phyloP scores from a whole-genome alignment of 495 filamentous ascomycete species.

The Coniosporium apollinis region DNA sequence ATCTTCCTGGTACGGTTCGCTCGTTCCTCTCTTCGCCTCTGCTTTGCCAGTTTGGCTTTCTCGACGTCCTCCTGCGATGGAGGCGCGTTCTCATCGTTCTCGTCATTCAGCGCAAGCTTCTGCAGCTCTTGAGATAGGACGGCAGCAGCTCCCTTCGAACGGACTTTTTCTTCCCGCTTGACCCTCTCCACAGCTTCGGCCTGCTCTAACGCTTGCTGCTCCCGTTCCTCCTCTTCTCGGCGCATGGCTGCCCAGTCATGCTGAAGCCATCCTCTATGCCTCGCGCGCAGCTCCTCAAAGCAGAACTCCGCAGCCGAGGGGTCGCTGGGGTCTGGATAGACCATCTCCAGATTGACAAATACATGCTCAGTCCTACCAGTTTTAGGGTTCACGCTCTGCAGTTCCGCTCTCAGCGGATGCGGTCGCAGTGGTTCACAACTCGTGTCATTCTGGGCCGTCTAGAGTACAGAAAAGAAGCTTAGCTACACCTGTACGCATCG shows the following conservation, averaged over 20 bases:
- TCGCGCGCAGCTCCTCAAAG: constrained; percentile 82
- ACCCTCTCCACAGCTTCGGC: too few relatives aligned
- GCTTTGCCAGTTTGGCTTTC: constrained; percentile 17
- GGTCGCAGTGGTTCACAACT: constrained; percentile 16
- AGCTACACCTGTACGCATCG: constrained; percentile 41
- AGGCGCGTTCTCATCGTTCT: constrained; percentile 23
- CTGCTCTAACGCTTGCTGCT: not conserved
- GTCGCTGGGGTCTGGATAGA: constrained; percentile 64
- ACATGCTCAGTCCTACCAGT: constrained; percentile 69
- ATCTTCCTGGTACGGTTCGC: constrained; percentile 39
- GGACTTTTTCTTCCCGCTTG: too few relatives aligned
- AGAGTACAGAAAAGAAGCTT: constrained; percentile 39
- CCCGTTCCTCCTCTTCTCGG: constrained; percentile 8
- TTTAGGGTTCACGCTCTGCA: constrained; percentile 59
- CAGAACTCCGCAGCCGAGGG: constrained; percentile 54
- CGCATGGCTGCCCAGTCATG: constrained; percentile 40
- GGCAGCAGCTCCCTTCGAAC: too few relatives aligned
- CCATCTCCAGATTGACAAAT: constrained; percentile 64
- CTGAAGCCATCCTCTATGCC: constrained; percentile 58
- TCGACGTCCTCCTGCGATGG: constrained; percentile 14
- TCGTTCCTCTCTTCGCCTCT: constrained; percentile 21
- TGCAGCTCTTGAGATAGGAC: not conserved
- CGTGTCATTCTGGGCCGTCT: constrained; percentile 34
- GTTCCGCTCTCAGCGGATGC: constrained; percentile 34
- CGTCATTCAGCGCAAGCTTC: constrained; percentile 5